phyloP scores from a whole-genome alignment of 2,329 filamentous ascomycete genomes.

The Neonectria punicea region DNA sequence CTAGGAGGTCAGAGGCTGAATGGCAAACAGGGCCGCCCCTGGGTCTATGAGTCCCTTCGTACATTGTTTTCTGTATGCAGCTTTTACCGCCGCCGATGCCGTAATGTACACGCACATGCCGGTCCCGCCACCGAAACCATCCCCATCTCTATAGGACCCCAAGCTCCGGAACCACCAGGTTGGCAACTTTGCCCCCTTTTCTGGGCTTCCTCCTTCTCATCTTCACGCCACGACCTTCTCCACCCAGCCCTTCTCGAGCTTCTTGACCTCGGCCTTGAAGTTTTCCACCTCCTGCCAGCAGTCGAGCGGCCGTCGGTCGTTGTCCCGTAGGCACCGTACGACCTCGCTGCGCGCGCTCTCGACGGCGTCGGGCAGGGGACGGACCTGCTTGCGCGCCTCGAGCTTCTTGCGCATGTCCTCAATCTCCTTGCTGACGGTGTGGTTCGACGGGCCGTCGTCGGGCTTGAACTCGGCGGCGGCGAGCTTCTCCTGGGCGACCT shows the following conservation, averaged over 20 bases:
- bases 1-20: slow-evolving; percentile 30
- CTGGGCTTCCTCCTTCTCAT: slow-evolving; percentile 3
- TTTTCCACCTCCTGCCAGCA: slow-evolving; percentile 93
- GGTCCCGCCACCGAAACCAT: slow-evolving; percentile 26
- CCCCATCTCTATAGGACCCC: slow-evolving; percentile 26
- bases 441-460: slow-evolving; percentile 49
- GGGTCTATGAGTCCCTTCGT: slow-evolving; percentile 39
- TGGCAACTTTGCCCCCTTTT: background rate
- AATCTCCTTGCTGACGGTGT: slow-evolving; percentile 69
- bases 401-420: slow-evolving; percentile 68
- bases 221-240: slow-evolving; percentile 74
- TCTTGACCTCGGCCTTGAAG: slow-evolving; percentile 90
- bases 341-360: slow-evolving; percentile 80
- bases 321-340: slow-evolving; percentile 81
- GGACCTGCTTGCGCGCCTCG: slow-evolving; percentile 71
- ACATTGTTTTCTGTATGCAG: slow-evolving; percentile 44
- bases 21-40: slow-evolving; percentile 33
- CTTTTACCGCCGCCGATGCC: slow-evolving; percentile 45
- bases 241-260: slow-evolving; percentile 88
- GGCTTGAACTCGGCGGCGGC: slow-evolving; percentile 56
- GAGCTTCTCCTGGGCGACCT: slow-evolving; percentile 73
- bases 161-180: background rate
- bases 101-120: slow-evolving; percentile 47
- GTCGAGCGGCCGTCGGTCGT: slow-evolving; percentile 89
- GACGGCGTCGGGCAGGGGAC: slow-evolving; percentile 76